phyloP scores from a whole-genome alignment of 768 basidiomycete genomes.

The Rhodotorula kratochvilovae region DNA sequence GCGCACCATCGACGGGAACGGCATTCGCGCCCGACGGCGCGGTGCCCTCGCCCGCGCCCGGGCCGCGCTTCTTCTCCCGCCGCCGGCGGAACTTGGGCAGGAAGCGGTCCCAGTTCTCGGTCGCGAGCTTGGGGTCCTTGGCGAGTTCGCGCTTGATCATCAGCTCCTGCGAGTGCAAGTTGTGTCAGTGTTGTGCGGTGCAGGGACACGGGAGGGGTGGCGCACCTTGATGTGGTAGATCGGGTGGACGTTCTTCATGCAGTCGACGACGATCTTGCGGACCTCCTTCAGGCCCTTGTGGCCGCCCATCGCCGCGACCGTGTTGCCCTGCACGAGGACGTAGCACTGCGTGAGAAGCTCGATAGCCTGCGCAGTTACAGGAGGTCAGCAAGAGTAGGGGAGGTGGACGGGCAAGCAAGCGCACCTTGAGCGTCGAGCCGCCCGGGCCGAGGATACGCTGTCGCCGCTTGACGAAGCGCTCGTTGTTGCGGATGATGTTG shows the following conservation, averaged over 20 bases:
- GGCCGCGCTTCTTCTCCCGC: conserved; percentile 80
- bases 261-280: conserved; percentile 89
- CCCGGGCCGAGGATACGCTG: conserved; percentile 97
- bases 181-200: neutral
- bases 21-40: conserved; percentile 52
- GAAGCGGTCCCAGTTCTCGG: conserved; percentile 95
- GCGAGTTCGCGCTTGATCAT: conserved; percentile 98
- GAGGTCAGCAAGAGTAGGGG: neutral
- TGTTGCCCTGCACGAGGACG: conserved; percentile 94
- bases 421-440: conserved; percentile 91
- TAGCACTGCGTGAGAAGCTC: conserved; percentile 95
- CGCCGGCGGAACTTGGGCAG: conserved; percentile 90
- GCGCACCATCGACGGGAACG: conserved; percentile 53
- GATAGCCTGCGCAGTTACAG: conserved; percentile 65
- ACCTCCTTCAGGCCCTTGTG: conserved; percentile 95
- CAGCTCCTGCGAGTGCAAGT: conserved; percentile 63
- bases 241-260: conserved; percentile 99
- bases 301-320: conserved; percentile 96
- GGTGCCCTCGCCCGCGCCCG: conserved; percentile 8
- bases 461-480: conserved; percentile 89
- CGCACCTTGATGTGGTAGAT: conserved; percentile 95
- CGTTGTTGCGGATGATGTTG: conserved; percentile 86
- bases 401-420: conserved; percentile 26
- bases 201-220: conserved; percentile 1
- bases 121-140: conserved; percentile 92